Evolutionary conservation across 225 moss, liverwort and hornwort genomes (phyloP).

Genomic region (Lunularia cruciata): DNA sequence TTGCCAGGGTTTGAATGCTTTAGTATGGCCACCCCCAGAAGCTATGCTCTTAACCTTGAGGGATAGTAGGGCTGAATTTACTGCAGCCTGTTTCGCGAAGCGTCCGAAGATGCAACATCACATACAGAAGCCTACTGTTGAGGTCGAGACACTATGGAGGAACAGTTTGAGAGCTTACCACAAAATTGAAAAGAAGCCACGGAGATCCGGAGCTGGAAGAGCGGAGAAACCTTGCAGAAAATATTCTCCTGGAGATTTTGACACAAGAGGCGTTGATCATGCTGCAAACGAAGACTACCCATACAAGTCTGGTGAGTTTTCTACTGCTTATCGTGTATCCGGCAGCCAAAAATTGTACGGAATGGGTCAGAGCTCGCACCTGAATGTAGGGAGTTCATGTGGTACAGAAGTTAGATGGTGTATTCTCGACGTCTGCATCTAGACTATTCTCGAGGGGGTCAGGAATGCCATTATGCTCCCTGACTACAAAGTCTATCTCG

Average conservation of each 20-base stretch:
- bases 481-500: constrained; percentile 11
- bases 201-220: no score
- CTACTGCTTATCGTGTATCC: no score
- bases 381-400: no score
- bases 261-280: no score
- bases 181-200: constrained; percentile 1
- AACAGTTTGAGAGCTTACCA: constrained; percentile 23
- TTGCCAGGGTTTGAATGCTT: background rate
- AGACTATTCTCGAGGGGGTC: no score
- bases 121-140: constrained; percentile 15
- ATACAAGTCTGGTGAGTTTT: no score
- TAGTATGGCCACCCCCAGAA: constrained; percentile 20
- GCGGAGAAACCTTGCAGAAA: background rate
- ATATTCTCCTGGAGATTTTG: no score
- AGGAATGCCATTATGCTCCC: background rate
- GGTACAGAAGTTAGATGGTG: no score
- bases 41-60: constrained; percentile 3
- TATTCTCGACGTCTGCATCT: no score
- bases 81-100: constrained; percentile 4
- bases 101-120: constrained; percentile 9
- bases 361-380: no score
- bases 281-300: no score
- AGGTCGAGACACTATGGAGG: constrained; percentile 22
- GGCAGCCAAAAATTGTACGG: no score
- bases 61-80: background rate